Base-by-base conservation (phyloP, 1,139 yeast genomes). In the Sugiyamaella grinbergsii region DNA sequence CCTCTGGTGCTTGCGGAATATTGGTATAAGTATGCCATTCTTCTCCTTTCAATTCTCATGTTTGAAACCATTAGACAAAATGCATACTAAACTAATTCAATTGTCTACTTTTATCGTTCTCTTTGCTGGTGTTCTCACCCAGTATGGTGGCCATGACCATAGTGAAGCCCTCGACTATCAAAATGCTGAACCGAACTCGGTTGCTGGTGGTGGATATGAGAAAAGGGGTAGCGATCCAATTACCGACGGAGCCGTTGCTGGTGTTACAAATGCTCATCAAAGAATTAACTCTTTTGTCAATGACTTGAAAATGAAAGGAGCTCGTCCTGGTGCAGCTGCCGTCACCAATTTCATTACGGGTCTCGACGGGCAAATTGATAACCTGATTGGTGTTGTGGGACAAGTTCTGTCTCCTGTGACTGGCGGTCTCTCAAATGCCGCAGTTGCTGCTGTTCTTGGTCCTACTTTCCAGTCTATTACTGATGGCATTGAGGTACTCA, bases 301-400 rank as follows among this genome's bases (percentile, higher is more conserved):
- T 23, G 59, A 59, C 42, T 52, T 67, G 45, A 47, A 52, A 48
- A 43, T 48, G 13, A 16, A 53, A 15, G 60, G 58, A 13, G 56
- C 62, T 22, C 61, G 59, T 44, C 67, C 68, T 11, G 61, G 64
- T 24, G 49, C 61, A 31, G 63, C 63, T 13, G 56, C 55, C 3
- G 52, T 65, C 10, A 55, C 60, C 33, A 59, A 62, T 46, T 52
- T 60, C 32, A 57, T 67, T 42, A 57, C 67, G 20, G 70, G 69
- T 28, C 52, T 66, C 23, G 70, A 67, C 53, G 63, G 67, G 15
- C 71, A 68, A 54, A 59, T 67, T 49, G 71, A 68, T 50, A 62
- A 62, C 48, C 42, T 60, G 5, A 57, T 67, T 40, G 67, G 62
- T 3, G 49, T 58, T 19, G 50, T 63, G 37, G 55, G 61, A 20